Conservation (phyloP, 148 eudicot species). For the Bassia scoparia region DNA sequence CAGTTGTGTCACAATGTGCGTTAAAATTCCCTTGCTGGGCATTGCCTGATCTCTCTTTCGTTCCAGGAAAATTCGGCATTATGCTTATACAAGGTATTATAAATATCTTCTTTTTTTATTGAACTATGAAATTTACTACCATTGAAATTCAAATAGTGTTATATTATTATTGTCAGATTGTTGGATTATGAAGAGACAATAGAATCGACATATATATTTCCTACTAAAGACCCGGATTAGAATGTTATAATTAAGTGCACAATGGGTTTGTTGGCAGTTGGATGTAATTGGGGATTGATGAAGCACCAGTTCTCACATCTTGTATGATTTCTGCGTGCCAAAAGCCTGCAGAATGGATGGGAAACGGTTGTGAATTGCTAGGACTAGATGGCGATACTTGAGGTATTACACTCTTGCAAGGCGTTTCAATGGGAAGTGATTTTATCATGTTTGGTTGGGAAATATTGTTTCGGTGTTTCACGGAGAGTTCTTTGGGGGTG, state of each 20-base stretch:
- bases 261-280: constrained; percentile 39
- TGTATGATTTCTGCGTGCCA: constrained; percentile 80
- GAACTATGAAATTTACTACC: too few species aligned
- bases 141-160: too few species aligned
- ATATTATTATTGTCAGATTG: too few species aligned
- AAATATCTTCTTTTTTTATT: too few species aligned
- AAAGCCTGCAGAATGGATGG: constrained; percentile 63
- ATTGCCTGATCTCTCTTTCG: constrained; percentile 54
- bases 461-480: too few species aligned
- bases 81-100: constrained; percentile 76
- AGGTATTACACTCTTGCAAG: constrained; percentile 49
- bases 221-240: too few species aligned
- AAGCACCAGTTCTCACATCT: constrained; percentile 79
- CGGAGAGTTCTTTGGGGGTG: too few species aligned
- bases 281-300: constrained; percentile 93
- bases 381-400: constrained; percentile 93
- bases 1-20: constrained; percentile 91
- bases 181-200: too few species aligned
- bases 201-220: too few species aligned
- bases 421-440: too few species aligned
- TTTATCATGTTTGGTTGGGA: too few species aligned
- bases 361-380: constrained; percentile 63
- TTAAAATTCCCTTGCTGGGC: constrained; percentile 82
- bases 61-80: constrained; percentile 52
- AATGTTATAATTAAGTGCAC: too few species aligned